Evolutionary conservation across 192 early-diverging fungal species (phyloP), one percentile per base, ranked within the genome.

Genomic region (Coemansia sp.): DNA sequence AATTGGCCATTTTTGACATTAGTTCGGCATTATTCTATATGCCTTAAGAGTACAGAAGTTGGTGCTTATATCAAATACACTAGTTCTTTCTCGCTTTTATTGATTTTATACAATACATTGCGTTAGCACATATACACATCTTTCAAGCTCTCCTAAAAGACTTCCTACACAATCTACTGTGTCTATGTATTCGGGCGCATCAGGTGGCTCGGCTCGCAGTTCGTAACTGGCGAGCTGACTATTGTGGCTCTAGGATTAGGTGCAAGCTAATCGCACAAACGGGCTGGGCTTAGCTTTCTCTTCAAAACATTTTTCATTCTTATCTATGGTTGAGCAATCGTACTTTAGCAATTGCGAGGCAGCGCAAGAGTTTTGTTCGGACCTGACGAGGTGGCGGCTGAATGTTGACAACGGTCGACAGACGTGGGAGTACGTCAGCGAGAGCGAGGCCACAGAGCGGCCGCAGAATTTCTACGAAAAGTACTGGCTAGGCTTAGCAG

Each of bases 311-410:
- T 13, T 2, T 67, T 48, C 62, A 53, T 61, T 11, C 2, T 17
- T 9, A 8, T 6, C 17, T 17, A 77, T 77, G 74, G 60, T 42
- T 2, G 72, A 68, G 69, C 80, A 82, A 54, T 56, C 56, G 59
- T 83, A 83, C 56, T 83, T 83, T 65, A 75, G 67, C 27, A 74
- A 83, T 63, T 48, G 70, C 31, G 50, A 57, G 27, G 67, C 67
- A 2, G 82, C 82, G 29, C 31, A 40, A 2, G 72, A 76, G 59
- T 84, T 74, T 46, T 19, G 60, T 19, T 92, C 94, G 19, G 93
- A 98, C 77, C 87, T 91, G 50, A 78, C 82, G 44, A 89, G 89
- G 51, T 99, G 97, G 97, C 86, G 95, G 9, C 86, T 99, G 46
- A 77, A 85, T 33, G 91, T 90, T 14, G 90, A 91, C 56, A 88